phyloP scores from a whole-genome alignment of 805 yeast species.

The Lipomyces lipofer region DNA sequence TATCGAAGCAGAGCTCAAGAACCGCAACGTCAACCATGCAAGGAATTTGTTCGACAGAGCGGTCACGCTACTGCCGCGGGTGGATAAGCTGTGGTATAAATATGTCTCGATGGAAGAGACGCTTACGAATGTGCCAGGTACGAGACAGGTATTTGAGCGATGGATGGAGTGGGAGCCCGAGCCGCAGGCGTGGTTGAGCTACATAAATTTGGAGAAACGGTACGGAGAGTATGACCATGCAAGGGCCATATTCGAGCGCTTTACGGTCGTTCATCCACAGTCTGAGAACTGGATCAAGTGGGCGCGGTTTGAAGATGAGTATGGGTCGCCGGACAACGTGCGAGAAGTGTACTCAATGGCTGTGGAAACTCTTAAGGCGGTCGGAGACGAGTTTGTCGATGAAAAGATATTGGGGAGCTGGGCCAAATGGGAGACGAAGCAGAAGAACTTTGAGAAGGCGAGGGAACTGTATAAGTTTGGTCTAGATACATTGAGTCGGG shows the following conservation, averaged over 20 bases:
- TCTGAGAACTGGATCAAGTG: slow-evolving; percentile 70
- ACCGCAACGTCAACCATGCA: slow-evolving; percentile 80
- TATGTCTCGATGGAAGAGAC: slow-evolving; percentile 83
- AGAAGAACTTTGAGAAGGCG: slow-evolving; percentile 63
- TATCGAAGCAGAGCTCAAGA: slow-evolving; percentile 71
- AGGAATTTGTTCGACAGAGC: slow-evolving; percentile 81
- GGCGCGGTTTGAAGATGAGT: slow-evolving; percentile 66
- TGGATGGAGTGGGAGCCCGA: slow-evolving; percentile 82
- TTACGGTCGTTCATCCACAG: slow-evolving; percentile 54
- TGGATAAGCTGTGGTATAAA: slow-evolving; percentile 83
- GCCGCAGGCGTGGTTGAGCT: slow-evolving; percentile 70
- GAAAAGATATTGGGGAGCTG: slow-evolving; percentile 51
- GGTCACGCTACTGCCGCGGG: slow-evolving; percentile 68
- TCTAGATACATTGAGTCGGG: slow-evolving; percentile 46
- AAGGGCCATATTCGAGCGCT: slow-evolving; percentile 58
- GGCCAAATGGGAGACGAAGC: slow-evolving; percentile 70
- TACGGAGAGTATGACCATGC: slow-evolving; percentile 59
- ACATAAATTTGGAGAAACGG: slow-evolving; percentile 68
- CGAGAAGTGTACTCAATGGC: slow-evolving; percentile 69
- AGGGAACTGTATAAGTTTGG: slow-evolving; percentile 58
- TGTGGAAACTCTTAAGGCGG: slow-evolving; percentile 50
- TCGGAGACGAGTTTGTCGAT: slow-evolving; percentile 38
- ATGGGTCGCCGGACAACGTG: slow-evolving; percentile 49
- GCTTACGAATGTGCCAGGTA: slow-evolving; percentile 60
- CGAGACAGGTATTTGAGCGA: slow-evolving; percentile 64